Base-by-base conservation (phyloP, 805 yeast species). In the Geotrichum ghanense region DNA sequence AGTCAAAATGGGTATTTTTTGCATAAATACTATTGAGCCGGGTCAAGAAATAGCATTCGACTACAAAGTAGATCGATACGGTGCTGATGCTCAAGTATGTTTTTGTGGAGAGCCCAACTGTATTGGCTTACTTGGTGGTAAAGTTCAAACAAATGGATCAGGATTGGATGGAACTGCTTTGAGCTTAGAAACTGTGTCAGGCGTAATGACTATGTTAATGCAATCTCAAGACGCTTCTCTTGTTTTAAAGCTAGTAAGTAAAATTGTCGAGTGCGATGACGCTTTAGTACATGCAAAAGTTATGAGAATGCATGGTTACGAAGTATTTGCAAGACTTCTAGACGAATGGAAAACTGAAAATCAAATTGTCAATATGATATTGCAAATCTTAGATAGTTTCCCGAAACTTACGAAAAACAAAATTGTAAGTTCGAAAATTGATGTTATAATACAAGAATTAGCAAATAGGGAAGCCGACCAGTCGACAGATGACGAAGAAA, bases 41-140 rank as follows among this genome's bases (percentile, higher is more conserved):
- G 96, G 95, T 46, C 97, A 92, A 63, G 98, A 90, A 61, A 78
- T 90, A 54, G 86, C 97, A 0, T 83, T 83, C 62, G 89, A 83
- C 60, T 90, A 90, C 64, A 90, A 90, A 58, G 97, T 92, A 26
- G 98, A 90, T 64, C 72, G 97, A 52, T 90, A 89, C 62, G 98
- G 98, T 24, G 95, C 97, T 1, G 81, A 80, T 49, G 87, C 94
- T 12, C 97, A 92, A 66, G 83, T 84, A 25, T 90, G 98, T 66
- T 84, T 83, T 64, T 90, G 98, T 68, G 96, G 95, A 2, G 94
- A 88, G 53, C 72, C 83, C 23, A 89, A 87, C 64, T 90, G 98
- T 73, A 73, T 87, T 40, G 95, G 97, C 26, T 81, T 83, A 53
- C 77, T 90, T 70, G 98, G 97, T 53, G 98, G 98, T 43, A 89